Evolutionary conservation across 441 rosid genomes (phyloP), one percentile per base, ranked within the genome.

Genomic region (Viola pubescens): DNA sequence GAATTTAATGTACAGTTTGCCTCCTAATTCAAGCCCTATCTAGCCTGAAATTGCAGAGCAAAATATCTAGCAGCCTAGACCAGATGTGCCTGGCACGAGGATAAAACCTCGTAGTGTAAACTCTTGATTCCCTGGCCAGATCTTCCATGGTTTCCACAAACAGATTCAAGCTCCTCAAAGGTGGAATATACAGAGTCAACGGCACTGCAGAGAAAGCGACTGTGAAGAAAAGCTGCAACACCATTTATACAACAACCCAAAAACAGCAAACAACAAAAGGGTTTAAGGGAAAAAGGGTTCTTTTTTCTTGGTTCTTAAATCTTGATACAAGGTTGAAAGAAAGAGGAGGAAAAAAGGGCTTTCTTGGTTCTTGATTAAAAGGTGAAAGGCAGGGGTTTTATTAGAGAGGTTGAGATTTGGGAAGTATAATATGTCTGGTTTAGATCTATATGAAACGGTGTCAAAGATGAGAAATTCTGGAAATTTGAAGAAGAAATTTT

Each of bases 171-270:
- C 84, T 89, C 75, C 97, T 85, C 37, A 89, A 4, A 9, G 97
- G 98, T 19, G 97, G 98, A 65, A 91, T 65, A 57, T 87, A 91
- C 34, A 91, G 69, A 37, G 87, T 89, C 79, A 91, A 71, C 26
- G 97, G 95, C 64, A 76, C 81, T 11, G 88, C 98, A 41, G 98
- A 89, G 76, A 89, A 85, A 37, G 91, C 98, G 60, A 89, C 77
- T 42, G 94, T 84, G 70, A 82, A 81, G 45, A 91, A 74, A 60
- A 91, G 47, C 80, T 85, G 91, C 76, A 91, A 13, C 91, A 84
- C 77, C 62, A 55, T 65, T 16, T 37, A 37, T 9, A n/a, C 44
- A 37, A 61, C 50, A 44, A 54, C 63, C 45, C 42, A 41, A 39
- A 46, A 52, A 52, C 4, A 56, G n/a, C 16, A 8, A 3, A 34